Evolutionary conservation across 169 alveolate genomes (phyloP).

Genomic region (Eimeria tenella): DNA sequence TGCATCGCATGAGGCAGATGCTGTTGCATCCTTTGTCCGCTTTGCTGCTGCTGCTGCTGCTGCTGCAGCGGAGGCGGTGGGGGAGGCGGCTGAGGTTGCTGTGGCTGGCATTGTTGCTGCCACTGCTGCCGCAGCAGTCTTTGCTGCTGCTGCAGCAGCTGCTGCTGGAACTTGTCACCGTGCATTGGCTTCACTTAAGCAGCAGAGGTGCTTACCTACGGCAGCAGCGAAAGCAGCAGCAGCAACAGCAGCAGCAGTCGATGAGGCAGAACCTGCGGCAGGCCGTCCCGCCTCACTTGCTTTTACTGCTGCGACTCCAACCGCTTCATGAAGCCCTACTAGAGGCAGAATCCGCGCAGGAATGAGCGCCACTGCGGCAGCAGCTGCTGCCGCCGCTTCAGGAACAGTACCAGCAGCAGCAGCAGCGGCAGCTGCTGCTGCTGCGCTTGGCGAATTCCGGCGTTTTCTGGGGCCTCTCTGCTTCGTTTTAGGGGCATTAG

Average conservation of each 20-base stretch:
- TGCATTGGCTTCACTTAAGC: not conserved
- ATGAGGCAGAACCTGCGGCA: slow-evolving; percentile 6
- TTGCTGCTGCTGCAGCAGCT: slow-evolving; percentile 35
- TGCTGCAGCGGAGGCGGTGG: not conserved
- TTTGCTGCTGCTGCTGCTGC: slow-evolving; percentile 11
- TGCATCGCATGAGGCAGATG: not conserved
- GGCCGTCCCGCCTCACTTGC: slow-evolving; percentile 5
- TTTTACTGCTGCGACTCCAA: slow-evolving; percentile 32
- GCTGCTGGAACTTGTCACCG: slow-evolving; percentile 7
- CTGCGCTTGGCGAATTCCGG: not conserved
- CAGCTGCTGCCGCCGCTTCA: not conserved
- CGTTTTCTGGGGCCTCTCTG: not conserved
- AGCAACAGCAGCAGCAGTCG: slow-evolving; percentile 52
- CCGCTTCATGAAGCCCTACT: not conserved
- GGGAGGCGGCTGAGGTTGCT: not conserved
- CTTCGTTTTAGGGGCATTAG: not conserved
- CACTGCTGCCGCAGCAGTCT: not conserved
- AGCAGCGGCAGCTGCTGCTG: slow-evolving; percentile 43
- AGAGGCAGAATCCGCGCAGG: not conserved
- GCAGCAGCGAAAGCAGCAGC: slow-evolving; percentile 37
- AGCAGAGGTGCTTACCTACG: slow-evolving; percentile 5
- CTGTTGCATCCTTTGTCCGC: not conserved
- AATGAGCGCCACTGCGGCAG: not conserved
- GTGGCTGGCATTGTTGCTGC: not conserved
- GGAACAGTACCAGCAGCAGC: not conserved